Evolutionary conservation across 805 yeast species (phyloP).

Genomic region (Candida succiphila): DNA sequence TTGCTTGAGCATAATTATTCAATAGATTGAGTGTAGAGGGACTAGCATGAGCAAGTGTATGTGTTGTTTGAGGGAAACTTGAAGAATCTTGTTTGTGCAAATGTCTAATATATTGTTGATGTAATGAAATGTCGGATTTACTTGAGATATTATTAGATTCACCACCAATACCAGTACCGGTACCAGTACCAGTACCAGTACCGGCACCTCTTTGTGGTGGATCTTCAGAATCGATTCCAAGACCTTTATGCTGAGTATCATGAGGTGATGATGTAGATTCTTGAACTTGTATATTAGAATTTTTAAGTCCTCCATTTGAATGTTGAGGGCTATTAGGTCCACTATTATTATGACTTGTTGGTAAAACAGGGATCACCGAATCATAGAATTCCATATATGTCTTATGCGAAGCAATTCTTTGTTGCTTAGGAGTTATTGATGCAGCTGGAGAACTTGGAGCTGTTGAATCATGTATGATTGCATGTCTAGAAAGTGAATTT

Average conservation of each 20-base stretch:
- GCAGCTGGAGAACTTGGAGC: not conserved
- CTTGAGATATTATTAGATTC: not conserved
- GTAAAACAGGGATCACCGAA: slow-evolving; percentile 22
- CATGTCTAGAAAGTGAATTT: not conserved
- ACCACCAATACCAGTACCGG: not conserved
- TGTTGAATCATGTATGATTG: not conserved
- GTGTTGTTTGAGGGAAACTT: slow-evolving; percentile 20
- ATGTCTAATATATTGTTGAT: slow-evolving; percentile 16
- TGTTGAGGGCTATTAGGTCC: not conserved
- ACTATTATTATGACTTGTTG: slow-evolving; percentile 3
- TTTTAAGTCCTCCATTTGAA: not conserved
- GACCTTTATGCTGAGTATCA: not conserved
- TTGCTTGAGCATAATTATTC: slow-evolving; percentile 12
- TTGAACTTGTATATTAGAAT: too few relatives aligned
- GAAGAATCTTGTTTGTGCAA: slow-evolving; percentile 22
- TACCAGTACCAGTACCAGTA: not conserved
- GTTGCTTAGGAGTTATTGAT: not conserved
- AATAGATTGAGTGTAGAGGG: slow-evolving; percentile 18
- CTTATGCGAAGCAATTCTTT: slow-evolving; percentile 1
- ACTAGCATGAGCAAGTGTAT: slow-evolving; percentile 13
- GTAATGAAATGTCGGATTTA: slow-evolving; percentile 10
- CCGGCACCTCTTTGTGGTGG: not conserved
- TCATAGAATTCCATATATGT: slow-evolving; percentile 18
- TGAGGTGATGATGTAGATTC: too few relatives aligned
- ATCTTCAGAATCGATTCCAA: not conserved